Base-by-base conservation (phyloP, 805 yeast genomes). In the Starmera quercuum region DNA sequence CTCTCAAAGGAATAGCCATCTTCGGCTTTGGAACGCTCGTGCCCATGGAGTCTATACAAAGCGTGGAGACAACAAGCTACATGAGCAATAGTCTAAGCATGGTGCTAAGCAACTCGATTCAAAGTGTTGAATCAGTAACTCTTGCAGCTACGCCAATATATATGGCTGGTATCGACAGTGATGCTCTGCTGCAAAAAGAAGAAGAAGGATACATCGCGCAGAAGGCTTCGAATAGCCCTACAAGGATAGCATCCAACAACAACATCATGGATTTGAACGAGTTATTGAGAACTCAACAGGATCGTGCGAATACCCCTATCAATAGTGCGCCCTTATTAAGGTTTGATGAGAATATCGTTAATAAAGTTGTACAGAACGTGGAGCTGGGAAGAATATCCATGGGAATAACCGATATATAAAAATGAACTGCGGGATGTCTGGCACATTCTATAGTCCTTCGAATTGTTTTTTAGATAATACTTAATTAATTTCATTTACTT, bases 351-450 rank as follows among this genome's bases (percentile, higher is more conserved):
- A 32, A 35, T 9, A 20, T 46, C 11, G 29, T 47, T 19, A 30
- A 26, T 5, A 35, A 40, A 14, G 39, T 47, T 10, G 45, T 44
- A 6, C 32, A 34, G 14, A 40, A 37, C 20, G 53, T 49, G 3
- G 48, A 47, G 25, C 8, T 46, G 3, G 46, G 45, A 4, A 35
- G 49, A 11, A 39, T 46, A 5, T 20, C 40, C 15, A 42, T 47
- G 44, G 51, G 44, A 10, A 38, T 47, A 10, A 36, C 37, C 35
- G 44, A 39, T 15, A 35, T 35, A 19, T 35, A 15, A 33, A 21
- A 1, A n/a, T n/a, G n/a, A n/a, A n/a, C n/a, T n/a, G n/a, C n/a
- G n/a, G n/a, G n/a, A n/a, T n/a, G n/a, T n/a, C n/a, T n/a, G n/a
- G n/a, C n/a, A n/a, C n/a, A n/a, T n/a, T n/a, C n/a, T 8, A 56